Evolutionary conservation across 192 early-diverging fungal genomes (phyloP), one percentile per base, ranked within the genome.

Genomic region (Gigaspora rosea): DNA sequence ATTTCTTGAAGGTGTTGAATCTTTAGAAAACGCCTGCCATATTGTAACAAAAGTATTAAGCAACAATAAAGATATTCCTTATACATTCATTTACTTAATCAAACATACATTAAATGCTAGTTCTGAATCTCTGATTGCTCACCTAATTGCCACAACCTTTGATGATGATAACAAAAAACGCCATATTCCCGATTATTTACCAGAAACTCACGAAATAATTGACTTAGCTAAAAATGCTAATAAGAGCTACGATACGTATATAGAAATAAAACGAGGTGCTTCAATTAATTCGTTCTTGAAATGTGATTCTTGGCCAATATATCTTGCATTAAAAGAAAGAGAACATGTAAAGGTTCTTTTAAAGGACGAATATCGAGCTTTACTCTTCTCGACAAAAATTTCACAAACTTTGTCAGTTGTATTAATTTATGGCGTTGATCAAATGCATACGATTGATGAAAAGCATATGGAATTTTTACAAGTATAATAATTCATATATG

Each of bases 391-490:
- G 5, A 56, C 63, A 5, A 10, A 2, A 18, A 51, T 61, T 15
- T 64, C 49, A 75, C 49, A 9, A n/a, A 2, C 22, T 10, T 27
- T 65, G 36, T 64, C 46, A 4, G 73, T 56, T 18, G 35, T 75
- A 22, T 12, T 75, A 27, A 52, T 75, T 12, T 75, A 61, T 47
- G 73, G 73, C 1, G 20, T 75, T 51, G 49, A 51, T 64, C 2
- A 4, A 64, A 36, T 8, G 7, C n/a, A 35, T 13, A 22, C 59
- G 8, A 22, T 75, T 51, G 73, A 75, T 52, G 15, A 22, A 27
- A 47, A 64, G 20, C 63, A 75, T 13, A 27, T 35, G 22, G 80
- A 84, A 54, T 84, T 84, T 22, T 59, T 81, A 41, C 72, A 73
- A 0, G 77, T 84, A 12, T 8, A n/a, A 20, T 8, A 18, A 18